Percentiles rank a stretch among this genome's conserved stretches.
These are phyloP conservation scores for Clohesyomyces aquaticus DNA, from an alignment of 495 filamentous ascomycete species.

Conservation along the genomic window DNA sequence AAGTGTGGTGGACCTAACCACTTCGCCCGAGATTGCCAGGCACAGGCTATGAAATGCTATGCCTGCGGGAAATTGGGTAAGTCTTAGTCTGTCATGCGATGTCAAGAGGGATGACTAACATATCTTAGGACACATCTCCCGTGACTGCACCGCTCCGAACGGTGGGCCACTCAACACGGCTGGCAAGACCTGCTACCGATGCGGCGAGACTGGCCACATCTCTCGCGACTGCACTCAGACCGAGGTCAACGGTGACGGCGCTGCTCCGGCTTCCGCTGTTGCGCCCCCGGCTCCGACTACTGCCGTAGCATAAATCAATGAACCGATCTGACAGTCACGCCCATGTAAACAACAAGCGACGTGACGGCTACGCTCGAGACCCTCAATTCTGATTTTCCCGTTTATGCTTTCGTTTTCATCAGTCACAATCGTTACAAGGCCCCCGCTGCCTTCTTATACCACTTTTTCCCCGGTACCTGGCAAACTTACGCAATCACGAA, in stretches of 20 bases:
- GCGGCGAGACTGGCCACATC: slow-evolving; percentile 93
- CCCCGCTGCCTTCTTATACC: slow-evolving; percentile 37
- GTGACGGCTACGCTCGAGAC: slow-evolving; percentile 4
- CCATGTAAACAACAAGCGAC: slow-evolving; percentile 10
- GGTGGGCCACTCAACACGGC: slow-evolving; percentile 93
- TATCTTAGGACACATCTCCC: slow-evolving; percentile 75
- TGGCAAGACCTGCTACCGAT: slow-evolving; percentile 98
- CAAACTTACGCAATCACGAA: slow-evolving; percentile 41
- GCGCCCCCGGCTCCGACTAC: slow-evolving; percentile 36
- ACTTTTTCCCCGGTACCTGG: slow-evolving; percentile 24
- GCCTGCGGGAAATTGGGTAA: slow-evolving; percentile 89
- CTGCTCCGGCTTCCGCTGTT: slow-evolving; percentile 45
- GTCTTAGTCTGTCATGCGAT: not conserved
- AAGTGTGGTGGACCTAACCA: slow-evolving; percentile 99
- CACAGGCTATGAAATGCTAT: slow-evolving; percentile 99
- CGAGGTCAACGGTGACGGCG: slow-evolving; percentile 52
- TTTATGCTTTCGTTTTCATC: slow-evolving; percentile 22
- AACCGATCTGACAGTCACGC: slow-evolving; percentile 1
- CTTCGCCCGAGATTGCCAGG: slow-evolving; percentile 98
- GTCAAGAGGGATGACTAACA: not conserved
- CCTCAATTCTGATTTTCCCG: slow-evolving; percentile 35
- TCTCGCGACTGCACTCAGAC: slow-evolving; percentile 86
- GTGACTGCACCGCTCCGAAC: slow-evolving; percentile 96
- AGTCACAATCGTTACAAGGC: slow-evolving; percentile 36
- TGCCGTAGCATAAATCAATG: slow-evolving; percentile 57